Percentiles rank a stretch among this genome's conserved stretches.
These are phyloP conservation scores for Monosporascus sp. DNA, from an alignment of 2,329 filamentous ascomycete species.

Conservation along the genomic window DNA sequence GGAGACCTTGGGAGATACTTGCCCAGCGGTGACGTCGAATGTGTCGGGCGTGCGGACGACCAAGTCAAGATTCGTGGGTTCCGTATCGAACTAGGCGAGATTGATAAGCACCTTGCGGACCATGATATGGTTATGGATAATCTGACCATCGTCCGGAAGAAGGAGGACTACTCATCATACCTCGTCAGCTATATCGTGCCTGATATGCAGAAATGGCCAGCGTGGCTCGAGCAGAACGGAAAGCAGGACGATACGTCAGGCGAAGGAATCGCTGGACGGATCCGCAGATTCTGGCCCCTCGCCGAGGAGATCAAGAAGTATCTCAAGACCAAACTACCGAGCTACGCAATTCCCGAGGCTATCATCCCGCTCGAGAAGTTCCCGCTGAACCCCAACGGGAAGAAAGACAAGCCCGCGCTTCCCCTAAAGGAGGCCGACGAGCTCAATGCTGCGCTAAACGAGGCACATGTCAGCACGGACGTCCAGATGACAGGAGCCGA, in stretches of 20 bases:
- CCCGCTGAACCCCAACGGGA: slow-evolving; percentile 65
- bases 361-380: slow-evolving; percentile 41
- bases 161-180: neutral
- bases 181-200: neutral
- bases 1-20: slow-evolving; percentile 70
- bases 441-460: slow-evolving; percentile 46
- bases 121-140: neutral
- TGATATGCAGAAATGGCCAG: neutral
- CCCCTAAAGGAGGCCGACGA: slow-evolving; percentile 56
- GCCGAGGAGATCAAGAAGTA: slow-evolving; percentile 36
- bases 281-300: slow-evolving; percentile 1
- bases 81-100: neutral
- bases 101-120: neutral
- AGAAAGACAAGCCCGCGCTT: slow-evolving; percentile 65
- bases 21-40: slow-evolving; percentile 65
- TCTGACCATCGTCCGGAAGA: neutral
- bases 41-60: slow-evolving; percentile 21
- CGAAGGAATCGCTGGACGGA: neutral
- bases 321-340: slow-evolving; percentile 56
- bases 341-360: slow-evolving; percentile 57
- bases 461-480: neutral
- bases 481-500: slow-evolving; percentile 40
- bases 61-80: neutral
- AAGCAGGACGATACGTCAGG: neutral
- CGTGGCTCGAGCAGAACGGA: neutral